A percentile compares a stretch with the other conserved stretches of the same genome.
phyloP scores from a whole-genome alignment of 192 early-diverging fungal species.

The Umbelopsis sp. region DNA sequence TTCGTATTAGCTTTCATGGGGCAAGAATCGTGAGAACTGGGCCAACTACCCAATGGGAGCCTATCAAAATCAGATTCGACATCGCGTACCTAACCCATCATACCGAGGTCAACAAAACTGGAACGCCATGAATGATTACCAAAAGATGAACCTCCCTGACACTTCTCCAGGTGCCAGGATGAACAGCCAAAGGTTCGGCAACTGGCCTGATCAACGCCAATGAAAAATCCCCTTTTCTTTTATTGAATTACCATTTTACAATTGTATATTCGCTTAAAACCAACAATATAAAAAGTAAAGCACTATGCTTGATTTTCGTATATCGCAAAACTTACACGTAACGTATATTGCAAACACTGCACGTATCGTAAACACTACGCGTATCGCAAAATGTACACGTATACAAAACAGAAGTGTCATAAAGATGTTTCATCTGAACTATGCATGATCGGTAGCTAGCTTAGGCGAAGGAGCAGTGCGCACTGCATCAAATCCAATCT shows the following conservation, averaged over 20 bases:
- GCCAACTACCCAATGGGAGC: slow-evolving; percentile 22
- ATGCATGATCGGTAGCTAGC: no score
- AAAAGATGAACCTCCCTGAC: no score
- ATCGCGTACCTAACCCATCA: background rate
- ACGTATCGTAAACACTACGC: no score
- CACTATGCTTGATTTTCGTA: background rate
- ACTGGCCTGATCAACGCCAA: slow-evolving; percentile 2
- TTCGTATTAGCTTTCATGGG: slow-evolving; percentile 73
- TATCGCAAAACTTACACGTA: background rate
- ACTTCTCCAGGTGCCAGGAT: background rate
- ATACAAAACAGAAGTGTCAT: no score
- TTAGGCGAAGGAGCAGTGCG: no score
- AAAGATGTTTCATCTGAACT: no score
- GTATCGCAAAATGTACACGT: background rate
- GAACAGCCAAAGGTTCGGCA: slow-evolving; percentile 1
- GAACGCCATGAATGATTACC: no score
- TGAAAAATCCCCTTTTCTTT: background rate
- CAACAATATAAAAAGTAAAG: background rate
- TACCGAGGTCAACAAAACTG: slow-evolving; percentile 4
- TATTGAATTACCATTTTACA: slow-evolving; percentile 1
- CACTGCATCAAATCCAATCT: no score
- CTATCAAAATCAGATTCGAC: slow-evolving; percentile 26
- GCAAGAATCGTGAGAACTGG: slow-evolving; percentile 68
- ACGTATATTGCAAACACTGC: background rate
- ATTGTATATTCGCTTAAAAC: slow-evolving; percentile 12